Evolutionary conservation across 2,329 filamentous ascomycete genomes (phyloP), one percentile per base, ranked within the genome.

Genomic region (Colletotrichum lupini): DNA sequence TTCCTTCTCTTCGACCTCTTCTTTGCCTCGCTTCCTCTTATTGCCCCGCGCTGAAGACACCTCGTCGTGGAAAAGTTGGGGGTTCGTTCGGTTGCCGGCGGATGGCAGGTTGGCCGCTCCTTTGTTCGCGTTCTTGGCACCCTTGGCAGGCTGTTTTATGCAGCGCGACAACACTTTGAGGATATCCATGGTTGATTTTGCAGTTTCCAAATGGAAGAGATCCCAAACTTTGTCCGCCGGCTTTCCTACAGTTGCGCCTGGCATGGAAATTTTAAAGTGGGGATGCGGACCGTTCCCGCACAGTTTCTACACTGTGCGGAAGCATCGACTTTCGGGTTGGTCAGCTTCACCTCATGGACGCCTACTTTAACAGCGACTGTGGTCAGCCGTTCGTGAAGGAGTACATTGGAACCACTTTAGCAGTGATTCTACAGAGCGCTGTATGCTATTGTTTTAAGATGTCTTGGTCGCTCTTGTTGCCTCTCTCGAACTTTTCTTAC

Each of bases 161-260:
- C 92, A 92, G 63, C 93, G 88, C 46, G 93, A 94, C 72, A 95
- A 85, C 37, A 95, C 84, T 78, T 92, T 94, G 79, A 94, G 86
- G 67, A 94, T 91, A 82, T 95, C 92, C 92, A 94, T 94, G 68
- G 61, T 77, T 68, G 58, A n/a, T 30, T 22, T 37, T 72, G 72
- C 49, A 67, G 58, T 59, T 35, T n/a, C 0, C 4, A 57, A 58
- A 19, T 22, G 8, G 19, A 49, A n/a, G n/a, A 49, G 4, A 22
- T 42, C 37, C 37, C 30, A 35, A 6, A 6, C 16, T 3, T 3
- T 19, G 53, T 11, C 19, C 24, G n/a, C 32, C 9, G 22, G 22
- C 59, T 58, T 57, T 22, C 12, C 42, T 55, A 22, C 28, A n/a
- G 64, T 35, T 68, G 68, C 68, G 16, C 12, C 49, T 28, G 63